phyloP scores from a whole-genome alignment of 2,329 filamentous ascomycete species.

The Aschersonia sp. region DNA sequence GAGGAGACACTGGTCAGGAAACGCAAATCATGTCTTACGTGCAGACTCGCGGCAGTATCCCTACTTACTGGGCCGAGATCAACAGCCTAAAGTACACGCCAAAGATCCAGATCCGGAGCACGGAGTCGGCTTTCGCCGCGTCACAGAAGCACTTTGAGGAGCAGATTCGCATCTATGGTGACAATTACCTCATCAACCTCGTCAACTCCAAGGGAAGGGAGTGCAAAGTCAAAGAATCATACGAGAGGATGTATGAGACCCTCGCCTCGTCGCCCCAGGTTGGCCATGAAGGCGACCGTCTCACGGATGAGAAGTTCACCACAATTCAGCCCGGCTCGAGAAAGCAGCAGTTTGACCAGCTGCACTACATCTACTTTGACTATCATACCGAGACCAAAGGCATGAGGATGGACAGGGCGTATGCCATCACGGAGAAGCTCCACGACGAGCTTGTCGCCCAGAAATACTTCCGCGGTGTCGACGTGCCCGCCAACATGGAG shows the following conservation, averaged over 20 bases:
- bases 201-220: conserved; percentile 95
- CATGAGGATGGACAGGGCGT: conserved; percentile 80
- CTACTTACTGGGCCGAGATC: conserved; percentile 91
- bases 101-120: conserved; percentile 71
- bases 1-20: conserved; percentile 48
- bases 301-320: conserved; percentile 68
- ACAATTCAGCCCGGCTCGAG: conserved; percentile 51
- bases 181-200: conserved; percentile 93
- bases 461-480: conserved; percentile 84
- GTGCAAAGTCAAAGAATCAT: conserved; percentile 76
- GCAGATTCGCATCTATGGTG: conserved; percentile 85
- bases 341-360: conserved; percentile 55
- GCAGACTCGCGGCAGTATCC: conserved; percentile 90
- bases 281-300: conserved; percentile 45
- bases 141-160: conserved; percentile 82
- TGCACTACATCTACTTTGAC: conserved; percentile 98
- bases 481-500: conserved; percentile 58
- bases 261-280: conserved; percentile 58
- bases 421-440: conserved; percentile 72
- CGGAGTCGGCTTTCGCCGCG: conserved; percentile 65
- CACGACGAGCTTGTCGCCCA: conserved; percentile 62
- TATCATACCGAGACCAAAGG: conserved; percentile 98
- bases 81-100: conserved; percentile 88
- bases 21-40: conserved; percentile 88
- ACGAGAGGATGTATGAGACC: conserved; percentile 74